Base-by-base conservation (phyloP, 768 basidiomycete genomes). In the Suillus bovinus region DNA sequence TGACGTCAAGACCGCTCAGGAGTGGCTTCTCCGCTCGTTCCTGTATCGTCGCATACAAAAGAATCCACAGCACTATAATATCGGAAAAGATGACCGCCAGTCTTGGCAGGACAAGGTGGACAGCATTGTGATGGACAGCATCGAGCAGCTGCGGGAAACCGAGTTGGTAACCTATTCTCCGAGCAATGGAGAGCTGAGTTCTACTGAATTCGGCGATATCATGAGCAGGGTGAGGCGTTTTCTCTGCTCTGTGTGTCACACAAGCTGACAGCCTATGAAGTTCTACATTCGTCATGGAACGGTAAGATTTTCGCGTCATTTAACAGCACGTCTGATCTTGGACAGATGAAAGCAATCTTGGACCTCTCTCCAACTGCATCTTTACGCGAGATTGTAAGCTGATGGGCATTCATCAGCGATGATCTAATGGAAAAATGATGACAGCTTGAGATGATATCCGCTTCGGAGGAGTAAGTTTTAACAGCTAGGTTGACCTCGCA, bases 11-110 rank as follows among this genome's bases (percentile, higher is more conserved):
- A 84, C 82, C 7, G 96, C 94, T 1, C 90, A 90, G 67, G 77
- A 81, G 17, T 99, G 97, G 97, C 76, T 96, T 29, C 83, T 81
- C 24, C 86, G 83, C 60, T 92, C 96, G 0, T 99, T 98, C 75
- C 77, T 99, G 16, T 96, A 84, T 70, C 89, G 90, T 58, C 83
- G 97, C 24, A 86, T 99, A 61, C 84, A 87, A 66, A 86, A 87
- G 72, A 98, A 99, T 69, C 93, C 95, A 0, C 70, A 71, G 10
- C 83, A 89, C 70, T 99, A 99, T 70, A 79, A 84, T 9, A 76
- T 90, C 24, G 82, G 80, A 17, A 86, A 87, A 70, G 74, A 77
- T 16, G 77, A 80, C 6, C 75, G 77, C 29, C 83, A 86, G 66
- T 81, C 84, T 1, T 93, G 91, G 88, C 81, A 89, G 67, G 85